Evolutionary conservation across 805 yeast genomes (phyloP), one percentile per base, ranked within the genome.

Genomic region (Metschnikowia noctiluminum): DNA sequence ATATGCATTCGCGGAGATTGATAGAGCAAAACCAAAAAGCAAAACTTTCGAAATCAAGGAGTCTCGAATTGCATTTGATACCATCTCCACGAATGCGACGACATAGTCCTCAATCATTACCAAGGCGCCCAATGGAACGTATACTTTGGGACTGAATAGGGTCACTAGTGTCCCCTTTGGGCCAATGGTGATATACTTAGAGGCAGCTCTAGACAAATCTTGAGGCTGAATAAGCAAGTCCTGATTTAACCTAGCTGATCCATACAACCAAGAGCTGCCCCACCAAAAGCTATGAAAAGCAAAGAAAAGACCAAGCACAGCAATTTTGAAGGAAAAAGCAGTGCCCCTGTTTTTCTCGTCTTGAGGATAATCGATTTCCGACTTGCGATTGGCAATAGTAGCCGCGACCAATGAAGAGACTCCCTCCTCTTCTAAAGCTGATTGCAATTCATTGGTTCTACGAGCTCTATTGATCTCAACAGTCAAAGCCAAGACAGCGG

Each of bases 391-490:
- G 34, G 90, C 91, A 35, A 82, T 77, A 54, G 80, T 82, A 10
- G 66, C 65, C 8, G 97, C 97, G 32, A 87, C 86, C 41, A 73
- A 65, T 36, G 82, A 80, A 39, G 87, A 78, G 32, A 92, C 80
- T 27, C 99, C 98, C 62, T 92, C 99, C 64, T 92, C 99, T 71
- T 91, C 94, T 54, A 92, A 74, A 28, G 88, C 89, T 53, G 81
- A 82, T 62, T 85, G 84, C 62, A 90, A 79, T 47, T 82, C 80
- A 50, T 88, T 82, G 41, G 89, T 86, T 55, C 89, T 82, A 67
- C 91, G 89, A 48, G 94, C 94, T 51, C 87, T 76, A 63, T 82
- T 82, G 65, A 92, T 89, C 67, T 94, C 97, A 40, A 92, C 82
- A 69, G 92, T 92, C 65, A 92, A 77, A 2, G 96, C 83, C 56